Conservation (phyloP, 495 filamentous ascomycete genomes). For the Aspergillus sparsus region DNA sequence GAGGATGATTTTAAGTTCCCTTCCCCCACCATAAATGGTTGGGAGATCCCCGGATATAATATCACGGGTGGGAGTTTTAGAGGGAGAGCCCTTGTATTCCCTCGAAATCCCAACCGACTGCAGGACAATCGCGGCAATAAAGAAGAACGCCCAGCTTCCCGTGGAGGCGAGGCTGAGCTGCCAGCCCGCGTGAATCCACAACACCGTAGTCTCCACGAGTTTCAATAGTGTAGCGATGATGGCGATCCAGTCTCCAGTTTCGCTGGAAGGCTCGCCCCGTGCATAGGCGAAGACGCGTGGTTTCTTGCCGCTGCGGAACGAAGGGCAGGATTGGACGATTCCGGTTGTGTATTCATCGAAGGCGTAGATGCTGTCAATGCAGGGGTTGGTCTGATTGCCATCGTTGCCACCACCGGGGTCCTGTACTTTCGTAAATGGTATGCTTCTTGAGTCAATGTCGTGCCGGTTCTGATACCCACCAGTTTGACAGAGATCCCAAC, state of each 20-base stretch:
- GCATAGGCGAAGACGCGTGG: not conserved
- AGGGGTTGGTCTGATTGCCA: not conserved
- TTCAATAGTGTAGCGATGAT: not conserved
- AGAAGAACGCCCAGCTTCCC: not conserved
- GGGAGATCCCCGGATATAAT: not conserved
- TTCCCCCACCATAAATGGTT: not conserved
- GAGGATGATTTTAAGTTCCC: not conserved
- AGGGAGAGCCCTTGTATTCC: not conserved
- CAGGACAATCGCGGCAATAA: not conserved
- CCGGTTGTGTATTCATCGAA: not conserved
- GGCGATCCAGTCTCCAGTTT: not conserved
- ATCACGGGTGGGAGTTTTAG: not conserved
- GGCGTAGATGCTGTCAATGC: not conserved
- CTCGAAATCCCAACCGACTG: not conserved
- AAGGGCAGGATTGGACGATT: not conserved
- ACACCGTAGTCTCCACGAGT: not conserved
- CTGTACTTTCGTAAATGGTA: not conserved
- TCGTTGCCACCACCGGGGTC: not conserved
- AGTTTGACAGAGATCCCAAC: slow-evolving; percentile 3
- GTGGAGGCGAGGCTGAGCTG: slow-evolving; percentile 1
- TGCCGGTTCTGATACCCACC: not conserved
- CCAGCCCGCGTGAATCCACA: not conserved
- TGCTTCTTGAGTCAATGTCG: not conserved
- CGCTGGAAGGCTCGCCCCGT: not conserved
- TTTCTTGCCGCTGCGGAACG: not conserved